Evolutionary conservation across 768 basidiomycete genomes (phyloP).

Genomic region (Hypholoma sublateritium): DNA sequence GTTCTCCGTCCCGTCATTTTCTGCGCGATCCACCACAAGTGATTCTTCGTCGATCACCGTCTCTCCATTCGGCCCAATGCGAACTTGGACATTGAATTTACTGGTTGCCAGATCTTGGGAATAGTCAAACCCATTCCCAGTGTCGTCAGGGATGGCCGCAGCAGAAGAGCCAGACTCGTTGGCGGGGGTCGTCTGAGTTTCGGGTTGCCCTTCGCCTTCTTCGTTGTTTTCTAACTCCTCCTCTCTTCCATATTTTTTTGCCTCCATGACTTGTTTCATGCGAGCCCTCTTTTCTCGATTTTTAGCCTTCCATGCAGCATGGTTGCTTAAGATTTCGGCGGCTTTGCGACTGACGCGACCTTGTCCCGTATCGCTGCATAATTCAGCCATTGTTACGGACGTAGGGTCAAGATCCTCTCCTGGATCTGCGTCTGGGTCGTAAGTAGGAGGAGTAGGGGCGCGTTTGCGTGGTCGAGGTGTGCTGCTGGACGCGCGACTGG

Average conservation of each 20-base stretch:
- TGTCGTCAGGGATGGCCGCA: conserved; percentile 34
- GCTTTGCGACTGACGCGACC: conserved; percentile 82
- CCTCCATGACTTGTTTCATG: conserved; percentile 64
- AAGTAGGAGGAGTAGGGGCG: conserved; percentile 52
- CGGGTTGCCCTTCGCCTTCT: conserved; percentile 15
- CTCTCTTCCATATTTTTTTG: conserved; percentile 70
- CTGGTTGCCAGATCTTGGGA: conserved; percentile 61
- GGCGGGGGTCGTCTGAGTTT: conserved; percentile 13
- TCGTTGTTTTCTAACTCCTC: conserved; percentile 42
- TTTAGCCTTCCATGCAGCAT: conserved; percentile 68
- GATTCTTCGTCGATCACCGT: conserved; percentile 87
- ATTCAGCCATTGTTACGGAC: conserved; percentile 74
- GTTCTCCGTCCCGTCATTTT: conserved; percentile 62
- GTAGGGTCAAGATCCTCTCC: conserved; percentile 85
- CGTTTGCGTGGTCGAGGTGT: conserved; percentile 38
- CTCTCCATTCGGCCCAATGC: conserved; percentile 85
- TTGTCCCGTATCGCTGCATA: conserved; percentile 77
- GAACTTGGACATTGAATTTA: conserved; percentile 81
- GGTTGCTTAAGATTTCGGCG: conserved; percentile 66
- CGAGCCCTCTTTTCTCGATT: conserved; percentile 66
- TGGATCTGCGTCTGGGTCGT: conserved; percentile 59
- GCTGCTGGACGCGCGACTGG: conserved; percentile 26
- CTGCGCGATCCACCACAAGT: conserved; percentile 74
- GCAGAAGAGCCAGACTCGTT: conserved; percentile 17
- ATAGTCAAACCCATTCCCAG: conserved; percentile 70